A percentile compares a stretch with the other conserved stretches of the same genome.
Conservation (phyloP, 345 rosid species). For the Firmiana major region DNA sequence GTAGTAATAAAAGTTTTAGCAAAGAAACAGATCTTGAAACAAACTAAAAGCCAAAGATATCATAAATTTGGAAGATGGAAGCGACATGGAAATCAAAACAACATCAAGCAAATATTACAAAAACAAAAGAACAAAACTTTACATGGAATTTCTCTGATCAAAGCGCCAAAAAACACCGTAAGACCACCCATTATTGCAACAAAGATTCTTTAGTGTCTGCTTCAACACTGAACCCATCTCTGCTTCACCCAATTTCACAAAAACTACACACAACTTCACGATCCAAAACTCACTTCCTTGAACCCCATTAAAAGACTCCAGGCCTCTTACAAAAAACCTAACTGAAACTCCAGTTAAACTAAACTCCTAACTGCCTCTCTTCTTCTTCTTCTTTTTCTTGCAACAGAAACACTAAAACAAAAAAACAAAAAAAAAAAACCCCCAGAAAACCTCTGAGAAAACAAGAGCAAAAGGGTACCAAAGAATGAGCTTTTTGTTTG, state of each 20-base stretch:
- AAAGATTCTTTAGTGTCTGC: conserved; percentile 57
- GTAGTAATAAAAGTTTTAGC: background rate
- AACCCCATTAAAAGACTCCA: conserved; percentile 18
- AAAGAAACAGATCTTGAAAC: background rate
- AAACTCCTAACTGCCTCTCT: background rate
- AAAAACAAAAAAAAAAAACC: background rate
- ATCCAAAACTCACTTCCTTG: conserved; percentile 15
- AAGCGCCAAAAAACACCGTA: conserved; percentile 76
- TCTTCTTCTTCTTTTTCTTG: background rate
- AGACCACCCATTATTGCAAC: conserved; percentile 83
- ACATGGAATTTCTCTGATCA: conserved; percentile 72
- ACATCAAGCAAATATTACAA: background rate
- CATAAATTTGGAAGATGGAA: background rate
- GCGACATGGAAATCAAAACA: background rate
- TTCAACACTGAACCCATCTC: conserved; percentile 45
- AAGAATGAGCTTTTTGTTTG: background rate
- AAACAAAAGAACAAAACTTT: conserved; percentile 15
- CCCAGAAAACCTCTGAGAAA: background rate
- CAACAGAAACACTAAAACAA: background rate
- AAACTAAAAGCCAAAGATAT: background rate
- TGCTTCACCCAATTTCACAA: conserved; percentile 25
- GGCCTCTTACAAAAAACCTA: background rate
- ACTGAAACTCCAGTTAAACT: background rate
- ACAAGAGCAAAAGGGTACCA: conserved; percentile 1
- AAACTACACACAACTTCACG: conserved; percentile 25